Percentiles rank a stretch among this genome's conserved stretches.
Conservation (phyloP, 2,329 filamentous ascomycete species). For the Aspergillus nomiae region DNA sequence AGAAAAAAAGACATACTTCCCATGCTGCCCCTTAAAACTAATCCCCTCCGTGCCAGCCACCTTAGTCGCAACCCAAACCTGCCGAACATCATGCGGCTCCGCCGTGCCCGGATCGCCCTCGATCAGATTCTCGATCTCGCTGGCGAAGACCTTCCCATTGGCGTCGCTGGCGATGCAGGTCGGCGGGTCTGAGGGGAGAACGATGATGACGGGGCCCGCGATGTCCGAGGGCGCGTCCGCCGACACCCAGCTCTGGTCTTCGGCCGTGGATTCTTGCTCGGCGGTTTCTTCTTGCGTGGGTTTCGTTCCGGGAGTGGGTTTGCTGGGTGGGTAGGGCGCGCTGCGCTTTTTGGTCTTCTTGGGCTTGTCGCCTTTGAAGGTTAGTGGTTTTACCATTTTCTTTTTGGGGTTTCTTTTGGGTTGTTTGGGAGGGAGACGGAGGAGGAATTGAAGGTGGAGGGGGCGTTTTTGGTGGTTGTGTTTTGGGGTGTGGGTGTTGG, state of each 20-base stretch:
- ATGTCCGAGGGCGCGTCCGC: constrained; percentile 76
- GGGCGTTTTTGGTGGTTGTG: constrained; percentile 77
- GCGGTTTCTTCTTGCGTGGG: constrained; percentile 12
- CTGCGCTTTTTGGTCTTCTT: constrained; percentile 84
- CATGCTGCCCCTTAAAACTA: constrained; percentile 88
- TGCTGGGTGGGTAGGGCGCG: constrained; percentile 40
- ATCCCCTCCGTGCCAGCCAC: constrained; percentile 66
- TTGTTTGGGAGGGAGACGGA: neutral
- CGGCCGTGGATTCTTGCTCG: constrained; percentile 36
- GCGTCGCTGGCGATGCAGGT: constrained; percentile 83
- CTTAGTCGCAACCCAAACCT: constrained; percentile 89
- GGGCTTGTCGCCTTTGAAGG: constrained; percentile 94
- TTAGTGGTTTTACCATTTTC: constrained; percentile 53
- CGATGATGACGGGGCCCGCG: constrained; percentile 77
- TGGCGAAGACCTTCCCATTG: constrained; percentile 81
- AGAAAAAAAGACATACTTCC: constrained; percentile 90
- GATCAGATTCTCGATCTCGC: constrained; percentile 81
- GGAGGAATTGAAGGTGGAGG: constrained; percentile 64
- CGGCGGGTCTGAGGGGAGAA: constrained; percentile 73
- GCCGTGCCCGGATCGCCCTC: constrained; percentile 80
- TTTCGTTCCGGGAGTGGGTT: constrained; percentile 20
- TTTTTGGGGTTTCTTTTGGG: neutral
- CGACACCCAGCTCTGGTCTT: constrained; percentile 89
- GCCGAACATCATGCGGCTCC: constrained; percentile 92
- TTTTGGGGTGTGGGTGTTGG: constrained; percentile 74